Base-by-base conservation (phyloP, 345 rosid genomes). In the Linum tenue region DNA sequence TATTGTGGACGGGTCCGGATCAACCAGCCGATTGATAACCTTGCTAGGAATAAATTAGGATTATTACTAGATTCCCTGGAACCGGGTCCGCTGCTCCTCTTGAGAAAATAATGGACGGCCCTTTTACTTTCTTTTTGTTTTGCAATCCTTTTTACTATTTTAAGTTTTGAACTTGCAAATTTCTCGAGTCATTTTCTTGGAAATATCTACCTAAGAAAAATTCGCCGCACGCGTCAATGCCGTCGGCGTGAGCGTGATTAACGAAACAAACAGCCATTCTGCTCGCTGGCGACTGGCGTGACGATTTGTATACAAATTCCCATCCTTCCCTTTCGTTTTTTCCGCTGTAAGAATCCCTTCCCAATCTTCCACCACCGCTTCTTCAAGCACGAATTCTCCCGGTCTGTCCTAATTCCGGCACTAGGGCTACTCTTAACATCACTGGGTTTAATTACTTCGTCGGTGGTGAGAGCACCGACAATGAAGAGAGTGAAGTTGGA, bases 401-500 rank as follows among this genome's bases (percentile, higher is more conserved):
- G 9, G 9, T 9, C 53, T 9, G 3, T 48, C 14, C 53, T 9
- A 41, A 41, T 41, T 22, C 31, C 31, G 31, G 31, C 31, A 22
- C 31, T 22, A 22, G 31, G 31, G 31, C 31, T 22, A 22, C 31
- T 22, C 1, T 22, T 22, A 22, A 22, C 31, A 22, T 22, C 31
- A 22, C 31, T 22, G 31, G 31, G 31, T 22, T 22, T 22, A 22
- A 22, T 22, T 22, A 22, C 11, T 48, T 48, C 2, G 11, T 15
- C 53, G 53, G 53, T 15, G 53, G 31, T 22, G 16, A 63, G 5
- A n/a, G 48, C 60, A 15, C 3, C 39, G 44, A 68, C 55, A 43
- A 83, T 83, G 87, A 81, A 79, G 66, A 67, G 80, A 64, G 70
- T 70, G 56, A 83, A 83, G 72, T 37, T 77, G 31, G 81, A 78